Base-by-base conservation (phyloP, 306 rosid species). In the Purshia tridentata region DNA sequence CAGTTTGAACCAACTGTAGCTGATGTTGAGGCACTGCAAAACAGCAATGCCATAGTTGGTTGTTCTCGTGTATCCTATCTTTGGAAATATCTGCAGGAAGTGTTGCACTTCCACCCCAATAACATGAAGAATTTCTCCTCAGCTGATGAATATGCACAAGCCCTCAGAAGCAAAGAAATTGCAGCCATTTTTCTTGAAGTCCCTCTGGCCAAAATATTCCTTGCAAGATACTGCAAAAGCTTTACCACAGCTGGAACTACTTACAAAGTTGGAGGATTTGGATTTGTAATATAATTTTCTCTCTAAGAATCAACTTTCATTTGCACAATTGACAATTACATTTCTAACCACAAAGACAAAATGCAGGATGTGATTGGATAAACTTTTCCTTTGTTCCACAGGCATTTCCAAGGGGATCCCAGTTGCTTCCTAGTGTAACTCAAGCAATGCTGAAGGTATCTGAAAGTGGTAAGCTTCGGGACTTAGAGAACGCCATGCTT, bases 351-450 rank as follows among this genome's bases (percentile, higher is more conserved):
- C 61, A 55, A 55, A 8, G 8, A 55, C 61, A 55, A 55, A 8
- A 19, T 19, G 42, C 42, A 12, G 11, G 9, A 6, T 29, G 9
- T 70, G 61, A 41, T 37, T 11, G 6, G 3, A 6, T 5, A 4
- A 13, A 69, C 11, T 13, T 54, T 6, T 73, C 46, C 19, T 35
- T 16, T 67, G 59, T 60, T 11, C 46, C 13, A 37, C 67, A 85
- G 88, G 88, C 83, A n/a, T 85, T 85, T 67, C 66, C 83, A 7
- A 83, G 2, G 63, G 81, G 76, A 2, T 77, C 84, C 40, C 76
- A 71, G 15, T 12, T 78, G 58, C 71, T 87, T 51, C 78, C 77
- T 1, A 19, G 37, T 23, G 63, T 83, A 46, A 76, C 60, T 54
- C 61, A 72, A 76, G 86, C 84, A 47, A 76, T 82, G 46, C 74